Percentiles rank a stretch among this genome's conserved stretches.
These are phyloP conservation scores for Macadamia tetraphylla DNA, from an alignment of 164 flowering plant species.

Conservation along the genomic window DNA sequence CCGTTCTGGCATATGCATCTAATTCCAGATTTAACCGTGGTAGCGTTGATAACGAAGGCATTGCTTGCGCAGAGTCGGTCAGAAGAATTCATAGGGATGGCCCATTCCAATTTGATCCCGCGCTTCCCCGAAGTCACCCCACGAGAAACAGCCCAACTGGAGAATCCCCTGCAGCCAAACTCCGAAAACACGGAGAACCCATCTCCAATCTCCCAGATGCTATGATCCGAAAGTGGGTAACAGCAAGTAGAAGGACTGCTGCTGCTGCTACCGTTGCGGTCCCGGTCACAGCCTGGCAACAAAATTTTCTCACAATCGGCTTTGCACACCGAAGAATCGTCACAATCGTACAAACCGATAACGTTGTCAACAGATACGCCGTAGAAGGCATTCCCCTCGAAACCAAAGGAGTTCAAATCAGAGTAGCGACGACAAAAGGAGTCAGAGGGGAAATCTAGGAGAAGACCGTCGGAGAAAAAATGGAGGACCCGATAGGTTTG, in stretches of 20 bases:
- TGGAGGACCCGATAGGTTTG: constrained; percentile 34
- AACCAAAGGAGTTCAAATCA: constrained; percentile 44
- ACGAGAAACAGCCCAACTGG: constrained; percentile 46
- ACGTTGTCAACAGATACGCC: constrained; percentile 59
- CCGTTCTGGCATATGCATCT: constrained; percentile 64
- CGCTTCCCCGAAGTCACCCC: constrained; percentile 35
- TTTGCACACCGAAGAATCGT: constrained; percentile 67
- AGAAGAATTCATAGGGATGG: constrained; percentile 43
- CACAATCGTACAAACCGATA: constrained; percentile 61
- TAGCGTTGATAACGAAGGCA: constrained; percentile 47
- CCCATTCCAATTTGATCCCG: constrained; percentile 82
- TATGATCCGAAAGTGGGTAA: constrained; percentile 51
- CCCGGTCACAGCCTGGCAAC: constrained; percentile 40
- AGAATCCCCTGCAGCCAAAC: constrained; percentile 75
- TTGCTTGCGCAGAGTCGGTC: constrained; percentile 36
- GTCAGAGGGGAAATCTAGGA: constrained; percentile 43
- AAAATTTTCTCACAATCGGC: constrained; percentile 38
- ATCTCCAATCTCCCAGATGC: constrained; percentile 49
- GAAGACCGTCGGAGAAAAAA: constrained; percentile 51
- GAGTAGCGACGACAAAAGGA: constrained; percentile 44
- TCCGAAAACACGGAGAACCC: constrained; percentile 45
- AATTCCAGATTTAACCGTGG: constrained; percentile 41
- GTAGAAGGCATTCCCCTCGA: constrained; percentile 30
- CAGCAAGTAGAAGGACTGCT: constrained; percentile 46
- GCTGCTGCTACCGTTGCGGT: not conserved